Evolutionary conservation across 2,329 filamentous ascomycete species (phyloP), one percentile per base, ranked within the genome.

Genomic region (Venturiaceae sp.): DNA sequence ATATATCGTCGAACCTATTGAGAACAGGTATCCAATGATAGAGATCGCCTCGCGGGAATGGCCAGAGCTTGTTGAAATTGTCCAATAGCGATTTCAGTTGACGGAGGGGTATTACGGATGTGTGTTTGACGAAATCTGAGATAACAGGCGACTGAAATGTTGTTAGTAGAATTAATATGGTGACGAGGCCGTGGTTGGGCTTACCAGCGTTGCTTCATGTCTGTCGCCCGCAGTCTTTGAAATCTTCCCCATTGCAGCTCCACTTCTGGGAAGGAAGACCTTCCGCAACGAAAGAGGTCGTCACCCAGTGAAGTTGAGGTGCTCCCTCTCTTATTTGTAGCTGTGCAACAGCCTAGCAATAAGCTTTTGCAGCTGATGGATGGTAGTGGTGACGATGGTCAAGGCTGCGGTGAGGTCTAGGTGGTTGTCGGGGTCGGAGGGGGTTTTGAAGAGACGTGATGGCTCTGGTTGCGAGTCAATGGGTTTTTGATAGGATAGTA

Each of bases 1-100:
- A 77, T 63, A 97, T 85, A 67, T 83, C 83, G 73, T 99, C 94
- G 72, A 99, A 97, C 60, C 91, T 86, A 72, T 99, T 95, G 61
- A 99, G 76, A 26, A 96, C 81, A 30, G 89, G 86, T 64, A 99
- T 96, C 95, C 95, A 99, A 78, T 99, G 92, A 71, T 97, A 97
- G 32, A 97, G 78, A 71, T 99, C 94, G 61, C 94, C 95, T 71
- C 92, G 84, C 39, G 92, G 92, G 68, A 97, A 95, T 2, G 92
- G 91, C 94, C 94, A 99, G 80, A 86, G 80, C 63, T 86, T 85
- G 60, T 92, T 91, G 70, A 97, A 97, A 58, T 81, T 83, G 66
- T 81, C 80, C 63, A 99, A 86, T 64, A 87, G 83, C 66, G 83
- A 77, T 64, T 90, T 89, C 64, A 99, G 80, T 69, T 88, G 83